phyloP scores from a whole-genome alignment of 208 protist genomes.

The Crithidia bombi region DNA sequence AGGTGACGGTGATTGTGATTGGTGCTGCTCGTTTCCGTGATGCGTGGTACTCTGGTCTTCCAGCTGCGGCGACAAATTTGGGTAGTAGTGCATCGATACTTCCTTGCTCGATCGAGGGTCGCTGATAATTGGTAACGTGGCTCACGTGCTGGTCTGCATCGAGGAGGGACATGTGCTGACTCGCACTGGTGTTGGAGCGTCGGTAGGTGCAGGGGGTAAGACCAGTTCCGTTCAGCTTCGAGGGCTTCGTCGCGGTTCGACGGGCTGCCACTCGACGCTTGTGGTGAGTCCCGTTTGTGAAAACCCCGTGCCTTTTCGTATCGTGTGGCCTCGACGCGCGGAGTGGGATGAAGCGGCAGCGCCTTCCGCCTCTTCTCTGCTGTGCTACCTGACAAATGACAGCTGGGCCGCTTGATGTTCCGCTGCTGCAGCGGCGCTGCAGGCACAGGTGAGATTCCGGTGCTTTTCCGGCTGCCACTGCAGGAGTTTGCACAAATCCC shows the following conservation, averaged over 20 bases:
- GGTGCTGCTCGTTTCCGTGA: not conserved
- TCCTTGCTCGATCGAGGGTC: constrained; percentile 8
- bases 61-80: not conserved
- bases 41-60: not conserved
- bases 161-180: not conserved
- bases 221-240: not conserved
- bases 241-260: not conserved
- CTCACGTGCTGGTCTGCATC: not conserved
- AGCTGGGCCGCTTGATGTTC: constrained; percentile 7
- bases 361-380: constrained; percentile 2
- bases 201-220: not conserved
- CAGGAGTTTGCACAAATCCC: too few relatives aligned
- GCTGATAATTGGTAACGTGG: constrained; percentile 19
- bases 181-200: not conserved
- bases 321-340: constrained; percentile 1
- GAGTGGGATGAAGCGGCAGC: not conserved
- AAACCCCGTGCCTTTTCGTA: constrained; percentile 8
- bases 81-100: constrained; percentile 1
- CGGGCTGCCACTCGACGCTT: not conserved
- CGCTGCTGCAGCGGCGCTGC: not conserved
- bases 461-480: too few relatives aligned
- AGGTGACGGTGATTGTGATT: not conserved
- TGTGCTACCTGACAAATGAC: not conserved
- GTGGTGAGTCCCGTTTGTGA: not conserved
- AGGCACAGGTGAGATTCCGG: not conserved